Conservation (phyloP, 805 yeast genomes). For the Metschnikowia vanudenii region DNA sequence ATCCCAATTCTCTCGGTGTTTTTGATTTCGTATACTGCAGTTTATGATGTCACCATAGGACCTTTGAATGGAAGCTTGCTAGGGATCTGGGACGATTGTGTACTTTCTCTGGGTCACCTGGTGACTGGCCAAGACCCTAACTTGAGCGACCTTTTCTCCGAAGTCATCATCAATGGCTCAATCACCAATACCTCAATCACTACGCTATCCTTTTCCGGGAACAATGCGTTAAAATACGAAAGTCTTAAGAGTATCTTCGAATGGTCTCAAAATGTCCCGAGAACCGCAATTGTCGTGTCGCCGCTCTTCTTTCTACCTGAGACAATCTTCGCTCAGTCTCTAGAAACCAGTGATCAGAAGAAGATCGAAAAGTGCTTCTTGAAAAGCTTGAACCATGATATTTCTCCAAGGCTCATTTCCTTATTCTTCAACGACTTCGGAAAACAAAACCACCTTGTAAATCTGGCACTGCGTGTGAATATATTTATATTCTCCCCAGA, state of each 20-base stretch:
- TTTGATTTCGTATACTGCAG: slow-evolving; percentile 33
- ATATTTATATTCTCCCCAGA: not conserved
- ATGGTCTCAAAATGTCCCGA: slow-evolving; percentile 9
- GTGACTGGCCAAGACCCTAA: not conserved
- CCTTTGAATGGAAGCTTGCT: slow-evolving; percentile 22
- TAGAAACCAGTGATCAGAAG: not conserved
- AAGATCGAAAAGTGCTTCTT: slow-evolving; percentile 17
- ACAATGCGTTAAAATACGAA: slow-evolving; percentile 12
- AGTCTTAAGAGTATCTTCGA: slow-evolving; percentile 8
- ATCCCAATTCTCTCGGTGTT: slow-evolving; percentile 33
- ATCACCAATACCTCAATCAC: slow-evolving; percentile 7
- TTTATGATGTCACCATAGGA: slow-evolving; percentile 35
- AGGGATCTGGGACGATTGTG: slow-evolving; percentile 6
- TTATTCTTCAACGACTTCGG: slow-evolving; percentile 27
- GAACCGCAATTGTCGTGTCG: slow-evolving; percentile 12
- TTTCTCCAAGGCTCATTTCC: slow-evolving; percentile 22
- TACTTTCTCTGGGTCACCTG: slow-evolving; percentile 3
- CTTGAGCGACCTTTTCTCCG: not conserved
- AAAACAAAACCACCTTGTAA: slow-evolving; percentile 30
- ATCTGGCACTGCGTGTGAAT: slow-evolving; percentile 20
- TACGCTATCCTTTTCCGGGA: slow-evolving; percentile 8
- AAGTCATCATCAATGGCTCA: not conserved
- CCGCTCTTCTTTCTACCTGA: slow-evolving; percentile 13
- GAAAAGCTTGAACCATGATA: slow-evolving; percentile 27
- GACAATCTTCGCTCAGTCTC: not conserved